These are phyloP conservation scores for Solanum chiquidenum DNA, from an alignment of 257 asterid genomes.

Conservation along the genomic window DNA sequence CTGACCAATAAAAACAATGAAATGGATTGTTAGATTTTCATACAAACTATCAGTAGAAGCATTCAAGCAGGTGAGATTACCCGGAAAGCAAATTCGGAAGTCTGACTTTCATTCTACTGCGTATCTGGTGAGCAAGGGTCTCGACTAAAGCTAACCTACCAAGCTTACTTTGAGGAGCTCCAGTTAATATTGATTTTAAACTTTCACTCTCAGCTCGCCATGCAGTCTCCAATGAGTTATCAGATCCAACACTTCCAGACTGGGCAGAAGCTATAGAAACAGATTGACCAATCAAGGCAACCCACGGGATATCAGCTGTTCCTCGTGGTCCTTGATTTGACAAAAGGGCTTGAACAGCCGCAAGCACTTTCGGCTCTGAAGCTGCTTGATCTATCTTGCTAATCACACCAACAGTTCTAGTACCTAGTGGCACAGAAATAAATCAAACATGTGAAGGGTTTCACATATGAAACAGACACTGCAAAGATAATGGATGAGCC, in stretches of 20 bases:
- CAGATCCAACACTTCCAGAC: conserved; percentile 68
- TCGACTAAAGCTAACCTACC: conserved; percentile 95
- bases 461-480: neutral
- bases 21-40: neutral
- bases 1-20: neutral
- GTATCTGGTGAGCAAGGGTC: conserved; percentile 85
- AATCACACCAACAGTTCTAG: conserved; percentile 89
- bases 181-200: conserved; percentile 69
- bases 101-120: conserved; percentile 82
- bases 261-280: conserved; percentile 89
- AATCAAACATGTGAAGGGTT: neutral
- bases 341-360: conserved; percentile 95
- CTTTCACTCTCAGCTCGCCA: conserved; percentile 94
- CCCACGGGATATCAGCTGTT: conserved; percentile 93
- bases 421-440: conserved; percentile 33
- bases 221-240: conserved; percentile 87
- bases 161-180: conserved; percentile 91
- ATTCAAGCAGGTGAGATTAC: conserved; percentile 25
- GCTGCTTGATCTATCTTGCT: conserved; percentile 91
- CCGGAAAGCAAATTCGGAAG: conserved; percentile 90
- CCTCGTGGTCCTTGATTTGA: conserved; percentile 91
- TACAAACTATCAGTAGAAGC: neutral
- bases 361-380: conserved; percentile 77
- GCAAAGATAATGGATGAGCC: neutral
- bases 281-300: conserved; percentile 96